A percentile compares a stretch with the other conserved stretches of the same genome.
phyloP scores from a whole-genome alignment of 805 yeast genomes.

The Candida vartiovaarae region DNA sequence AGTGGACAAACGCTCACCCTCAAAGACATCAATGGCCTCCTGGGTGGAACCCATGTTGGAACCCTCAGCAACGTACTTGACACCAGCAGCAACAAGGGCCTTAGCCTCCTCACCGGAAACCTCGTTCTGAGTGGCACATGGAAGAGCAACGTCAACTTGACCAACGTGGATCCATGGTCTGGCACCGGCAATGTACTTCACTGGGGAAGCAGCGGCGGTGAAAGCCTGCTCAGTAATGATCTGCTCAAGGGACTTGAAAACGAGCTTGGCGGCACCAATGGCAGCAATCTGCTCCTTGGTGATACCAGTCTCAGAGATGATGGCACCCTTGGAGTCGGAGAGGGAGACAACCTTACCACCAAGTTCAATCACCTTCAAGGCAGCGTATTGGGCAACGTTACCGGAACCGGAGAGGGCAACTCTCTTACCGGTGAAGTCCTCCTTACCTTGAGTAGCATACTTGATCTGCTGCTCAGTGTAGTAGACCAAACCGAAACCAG shows the following conservation, averaged over 20 bases:
- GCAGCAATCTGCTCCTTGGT: conserved; percentile 72
- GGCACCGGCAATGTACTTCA: conserved; percentile 84
- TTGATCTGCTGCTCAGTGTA: conserved; percentile 97
- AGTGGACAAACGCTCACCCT: conserved; percentile 58
- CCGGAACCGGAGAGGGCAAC: conserved; percentile 98
- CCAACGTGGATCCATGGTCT: conserved; percentile 96
- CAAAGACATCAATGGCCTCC: conserved; percentile 94
- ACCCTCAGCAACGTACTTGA: conserved; percentile 94
- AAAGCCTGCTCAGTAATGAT: conserved; percentile 55
- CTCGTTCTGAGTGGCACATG: conserved; percentile 98
- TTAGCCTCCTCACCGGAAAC: conserved; percentile 95
- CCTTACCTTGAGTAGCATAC: conserved; percentile 84
- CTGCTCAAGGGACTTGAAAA: conserved; percentile 68
- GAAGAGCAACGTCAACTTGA: conserved; percentile 90
- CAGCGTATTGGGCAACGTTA: conserved; percentile 99
- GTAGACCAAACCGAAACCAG: conserved; percentile 96
- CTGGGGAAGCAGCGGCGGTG: conserved; percentile 37
- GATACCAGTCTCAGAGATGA: conserved; percentile 74
- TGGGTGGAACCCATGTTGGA: conserved; percentile 99
- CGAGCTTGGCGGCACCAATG: conserved; percentile 71
- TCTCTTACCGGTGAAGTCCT: conserved; percentile 84
- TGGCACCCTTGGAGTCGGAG: conserved; percentile 92
- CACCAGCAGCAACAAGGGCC: conserved; percentile 87
- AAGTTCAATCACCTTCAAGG: conserved; percentile 91
- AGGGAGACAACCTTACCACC: conserved; percentile 93